Percentiles rank a stretch among this genome's conserved stretches.
phyloP scores from a whole-genome alignment of 371 early-diverging fungal species.

The Gilbertella persicaria region DNA sequence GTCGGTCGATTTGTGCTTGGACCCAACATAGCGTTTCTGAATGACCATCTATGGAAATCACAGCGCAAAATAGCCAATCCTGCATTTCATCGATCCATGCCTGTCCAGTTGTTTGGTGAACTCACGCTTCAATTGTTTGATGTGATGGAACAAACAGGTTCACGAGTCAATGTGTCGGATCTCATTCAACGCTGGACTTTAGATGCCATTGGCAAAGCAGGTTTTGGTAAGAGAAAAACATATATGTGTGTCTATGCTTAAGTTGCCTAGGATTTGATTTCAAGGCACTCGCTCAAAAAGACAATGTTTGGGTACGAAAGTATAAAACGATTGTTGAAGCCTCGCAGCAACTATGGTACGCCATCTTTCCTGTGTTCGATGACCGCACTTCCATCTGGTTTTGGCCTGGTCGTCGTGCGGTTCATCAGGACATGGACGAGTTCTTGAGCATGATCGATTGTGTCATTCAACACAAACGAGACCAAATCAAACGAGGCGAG shows the following conservation, averaged over 20 bases:
- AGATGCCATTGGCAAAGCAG: slow-evolving; percentile 36
- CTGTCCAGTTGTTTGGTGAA: slow-evolving; percentile 33
- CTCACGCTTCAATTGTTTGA: slow-evolving; percentile 24
- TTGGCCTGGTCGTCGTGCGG: slow-evolving; percentile 11
- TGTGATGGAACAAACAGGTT: slow-evolving; percentile 16
- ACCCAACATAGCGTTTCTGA: neutral
- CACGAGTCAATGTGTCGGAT: slow-evolving; percentile 15
- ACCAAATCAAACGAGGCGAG: slow-evolving; percentile 1
- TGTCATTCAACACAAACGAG: slow-evolving; percentile 13
- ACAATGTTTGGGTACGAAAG: slow-evolving; percentile 20
- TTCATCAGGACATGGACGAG: slow-evolving; percentile 9
- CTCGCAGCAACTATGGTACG: neutral
- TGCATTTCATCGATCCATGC: slow-evolving; percentile 39
- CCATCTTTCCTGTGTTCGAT: slow-evolving; percentile 46
- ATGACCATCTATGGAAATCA: slow-evolving; percentile 35
- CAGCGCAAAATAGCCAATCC: slow-evolving; percentile 34
- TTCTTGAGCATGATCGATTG: slow-evolving; percentile 11
- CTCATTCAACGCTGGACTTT: slow-evolving; percentile 29
- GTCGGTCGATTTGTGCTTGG: neutral
- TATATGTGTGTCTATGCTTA: neutral
- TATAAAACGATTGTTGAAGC: slow-evolving; percentile 25
- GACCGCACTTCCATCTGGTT: slow-evolving; percentile 13
- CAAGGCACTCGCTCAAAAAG: slow-evolving; percentile 14
- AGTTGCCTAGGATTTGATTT: slow-evolving; percentile 26
- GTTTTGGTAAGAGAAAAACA: slow-evolving; percentile 22